Base-by-base conservation (phyloP, 768 basidiomycete species). In the Auricularia sp. region DNA sequence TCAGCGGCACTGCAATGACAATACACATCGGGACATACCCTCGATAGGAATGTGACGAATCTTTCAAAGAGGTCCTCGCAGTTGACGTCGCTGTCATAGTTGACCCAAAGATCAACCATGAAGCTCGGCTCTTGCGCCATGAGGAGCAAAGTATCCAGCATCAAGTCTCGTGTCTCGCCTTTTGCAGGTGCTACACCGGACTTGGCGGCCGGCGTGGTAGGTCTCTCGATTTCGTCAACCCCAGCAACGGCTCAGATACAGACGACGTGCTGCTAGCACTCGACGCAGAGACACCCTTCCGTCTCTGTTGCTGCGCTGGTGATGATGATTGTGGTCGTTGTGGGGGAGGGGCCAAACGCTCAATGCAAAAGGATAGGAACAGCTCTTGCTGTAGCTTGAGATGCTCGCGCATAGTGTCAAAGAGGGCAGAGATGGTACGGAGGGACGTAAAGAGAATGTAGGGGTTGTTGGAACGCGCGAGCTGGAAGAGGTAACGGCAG, bases 51-150 rank as follows among this genome's bases (percentile, higher is more conserved):
- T 33, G 88, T 90, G 65, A 95, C 78, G 23, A 98, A 76, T 16
- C 91, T 81, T 72, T 98, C 95, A 69, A 95, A 96, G 64, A 98
- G 76, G 73, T 98, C 96, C 77, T 98, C 97, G 73, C 92, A 93
- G 71, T 98, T 96, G 68, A 90, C 86, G 71, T 97, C 93, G 71
- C 94, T 98, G 72, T 99, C 97, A 74, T 98, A 99, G 74, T 98
- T 99, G 63, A 86, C 82, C 77, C 93, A 99, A 14, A 97, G 78
- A 70, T 98, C 93, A 58, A 96, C 91, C 90, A 97, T 93, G 77
- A 96, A 95, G 71, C 87, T 91, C 2, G 91, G 85, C 69, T 90
- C 86, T 2, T 88, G 81, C 16, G 91, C 87, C 54, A 95, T 83
- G 63, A 91, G 88, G 63, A 83, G 83, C 33, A 98, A 77, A 3